Evolutionary conservation across 176 grass and related monocot genomes (phyloP).

Genomic region (Hyparrhenia diplandra): DNA sequence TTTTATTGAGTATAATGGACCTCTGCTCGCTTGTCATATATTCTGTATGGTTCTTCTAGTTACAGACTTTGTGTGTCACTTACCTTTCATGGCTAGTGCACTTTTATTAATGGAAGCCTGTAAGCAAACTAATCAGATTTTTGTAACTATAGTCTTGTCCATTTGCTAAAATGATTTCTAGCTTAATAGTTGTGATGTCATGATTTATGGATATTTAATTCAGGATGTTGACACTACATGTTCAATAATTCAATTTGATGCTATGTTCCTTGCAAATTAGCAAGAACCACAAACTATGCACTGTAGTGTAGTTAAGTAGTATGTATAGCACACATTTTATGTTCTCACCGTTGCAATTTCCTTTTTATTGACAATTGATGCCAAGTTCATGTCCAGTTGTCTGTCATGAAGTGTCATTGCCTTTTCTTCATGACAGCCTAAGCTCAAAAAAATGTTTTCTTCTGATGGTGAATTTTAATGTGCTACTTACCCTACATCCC

Average conservation of each 20-base stretch:
- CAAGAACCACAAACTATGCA: neutral
- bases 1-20: neutral
- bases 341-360: neutral
- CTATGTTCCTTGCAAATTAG: neutral
- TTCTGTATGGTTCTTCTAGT: neutral
- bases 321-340: neutral
- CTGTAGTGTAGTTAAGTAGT: neutral
- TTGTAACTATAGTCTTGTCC: neutral
- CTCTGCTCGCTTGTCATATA: neutral
- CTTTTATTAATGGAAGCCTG: neutral
- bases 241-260: neutral
- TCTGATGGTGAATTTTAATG: neutral
- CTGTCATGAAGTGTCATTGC: neutral
- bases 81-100: neutral
- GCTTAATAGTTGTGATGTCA: neutral
- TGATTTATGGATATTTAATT: neutral
- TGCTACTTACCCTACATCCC: neutral
- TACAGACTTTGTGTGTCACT: neutral
- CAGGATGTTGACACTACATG: neutral
- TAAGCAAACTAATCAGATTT: neutral
- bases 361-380: neutral
- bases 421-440: neutral
- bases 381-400: neutral
- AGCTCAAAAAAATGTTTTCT: slow-evolving; percentile 1
- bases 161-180: neutral